Evolutionary conservation across 768 basidiomycete genomes (phyloP), one percentile per base, ranked within the genome.

Genomic region (Lactarius deliciosus): DNA sequence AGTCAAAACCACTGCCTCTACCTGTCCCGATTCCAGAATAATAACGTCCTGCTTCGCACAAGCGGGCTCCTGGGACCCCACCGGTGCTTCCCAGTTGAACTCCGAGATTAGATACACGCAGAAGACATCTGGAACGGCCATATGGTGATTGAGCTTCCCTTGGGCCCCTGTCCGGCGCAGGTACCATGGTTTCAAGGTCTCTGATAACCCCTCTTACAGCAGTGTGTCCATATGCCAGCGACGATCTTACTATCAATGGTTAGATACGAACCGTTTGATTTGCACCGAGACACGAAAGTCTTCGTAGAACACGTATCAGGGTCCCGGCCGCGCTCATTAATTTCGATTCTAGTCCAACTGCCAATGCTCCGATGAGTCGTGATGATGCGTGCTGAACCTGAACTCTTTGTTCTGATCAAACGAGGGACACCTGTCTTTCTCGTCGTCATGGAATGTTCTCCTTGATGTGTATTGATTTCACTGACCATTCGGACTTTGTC

Each of bases 241-340:
- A 16, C 30, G 55, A n/a, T 43, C 65, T 43, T 62, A 32, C 61
- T 53, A 62, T 58, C 61, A 59, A 43, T 59, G 53, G 57, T 66
- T 57, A 57, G 36, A 55, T 6, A 40, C 45, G 30, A 43, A 22
- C 45, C 18, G 25, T 62, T 25, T 28, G 60, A 67, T 63, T 18
- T 34, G 56, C 43, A 54, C 18, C 61, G 38, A 40, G 36, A 58
- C 56, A 50, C 20, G n/a, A 47, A 59, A 18, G 25, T 11, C 38
- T 28, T 7, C 36, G 57, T 28, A 53, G 30, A 36, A 53, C 2
- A 50, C 36, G 50, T 60, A 67, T 38, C 62, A 60, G 53, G 45
- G 57, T 16, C 56, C 60, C 20, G 5, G 20, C 30, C 18, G 60
- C 47, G 54, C 50, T 25, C 61, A 63, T 38, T 56, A 66, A 13